Percentiles rank a stretch among this genome's conserved stretches.
Conservation (phyloP, 306 rosid genomes). For the Vachellia collinsii region DNA sequence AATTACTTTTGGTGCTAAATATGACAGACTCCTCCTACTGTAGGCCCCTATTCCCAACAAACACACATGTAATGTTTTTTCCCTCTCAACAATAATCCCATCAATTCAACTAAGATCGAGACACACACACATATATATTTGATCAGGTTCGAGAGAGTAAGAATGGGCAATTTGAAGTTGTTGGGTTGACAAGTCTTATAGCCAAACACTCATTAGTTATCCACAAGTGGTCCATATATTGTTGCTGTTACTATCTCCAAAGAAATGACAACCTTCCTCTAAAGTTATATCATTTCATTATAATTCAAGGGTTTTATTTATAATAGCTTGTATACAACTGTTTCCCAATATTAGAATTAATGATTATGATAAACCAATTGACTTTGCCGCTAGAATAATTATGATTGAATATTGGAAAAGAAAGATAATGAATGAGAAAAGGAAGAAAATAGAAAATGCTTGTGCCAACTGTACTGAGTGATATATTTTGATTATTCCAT, state of each 20-base stretch:
- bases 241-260: conserved; percentile 28
- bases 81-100: conserved; percentile 21
- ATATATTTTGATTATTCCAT: conserved; percentile 1
- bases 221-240: conserved; percentile 37
- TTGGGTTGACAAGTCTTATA: conserved; percentile 25
- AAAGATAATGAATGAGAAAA: background rate
- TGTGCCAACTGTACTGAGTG: background rate
- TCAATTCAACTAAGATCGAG: conserved; percentile 24
- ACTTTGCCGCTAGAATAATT: background rate
- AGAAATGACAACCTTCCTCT: conserved; percentile 17
- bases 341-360: background rate
- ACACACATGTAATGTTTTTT: conserved; percentile 52
- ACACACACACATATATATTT: background rate
- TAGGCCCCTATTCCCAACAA: conserved; percentile 52
- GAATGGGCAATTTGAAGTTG: conserved; percentile 11
- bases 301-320: background rate
- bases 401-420: background rate
- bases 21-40: conserved; percentile 24
- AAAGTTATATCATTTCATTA: conserved; percentile 9
- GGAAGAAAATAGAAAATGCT: background rate
- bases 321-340: background rate
- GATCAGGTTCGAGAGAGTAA: background rate
- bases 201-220: conserved; percentile 17
- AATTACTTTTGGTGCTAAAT: conserved; percentile 35
- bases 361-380: background rate